phyloP scores from a whole-genome alignment of 148 eudicot genomes.

The Beta vulgaris region DNA sequence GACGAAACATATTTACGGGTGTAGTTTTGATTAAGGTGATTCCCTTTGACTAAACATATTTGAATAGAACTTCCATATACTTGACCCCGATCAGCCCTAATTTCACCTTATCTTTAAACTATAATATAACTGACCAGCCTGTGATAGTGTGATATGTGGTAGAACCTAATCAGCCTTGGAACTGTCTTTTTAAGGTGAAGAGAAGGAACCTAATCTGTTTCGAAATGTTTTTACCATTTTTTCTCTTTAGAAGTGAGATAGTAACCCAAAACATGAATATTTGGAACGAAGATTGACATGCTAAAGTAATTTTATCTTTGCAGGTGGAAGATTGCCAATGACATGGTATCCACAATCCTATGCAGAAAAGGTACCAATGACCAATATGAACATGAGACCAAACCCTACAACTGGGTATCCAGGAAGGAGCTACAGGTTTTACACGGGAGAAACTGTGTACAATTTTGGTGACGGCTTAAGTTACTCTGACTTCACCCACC shows the following conservation, averaged over 20 bases:
- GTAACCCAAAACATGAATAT: background rate
- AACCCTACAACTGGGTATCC: conserved; percentile 67
- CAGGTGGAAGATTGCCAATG: conserved; percentile 82
- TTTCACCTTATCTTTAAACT: no score
- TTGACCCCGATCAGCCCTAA: no score
- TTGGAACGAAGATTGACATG: background rate
- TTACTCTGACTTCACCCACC: conserved; percentile 50
- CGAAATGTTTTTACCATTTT: no score
- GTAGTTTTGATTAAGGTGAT: no score
- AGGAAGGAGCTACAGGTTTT: conserved; percentile 73
- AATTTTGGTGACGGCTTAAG: conserved; percentile 69
- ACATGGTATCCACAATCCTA: conserved; percentile 83
- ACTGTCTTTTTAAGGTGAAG: no score
- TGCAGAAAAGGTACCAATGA: conserved; percentile 62
- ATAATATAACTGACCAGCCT: no score
- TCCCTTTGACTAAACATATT: no score
- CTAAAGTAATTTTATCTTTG: background rate
- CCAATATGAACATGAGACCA: conserved; percentile 81
- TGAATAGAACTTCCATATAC: no score
- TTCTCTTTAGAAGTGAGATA: background rate
- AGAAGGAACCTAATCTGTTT: no score
- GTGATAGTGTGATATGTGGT: no score
- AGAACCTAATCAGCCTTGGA: no score
- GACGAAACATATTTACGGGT: no score
- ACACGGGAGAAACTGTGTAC: conserved; percentile 62